Evolutionary conservation across 2,329 filamentous ascomycete genomes (phyloP).

Genomic region (Xylariaceae sp.): DNA sequence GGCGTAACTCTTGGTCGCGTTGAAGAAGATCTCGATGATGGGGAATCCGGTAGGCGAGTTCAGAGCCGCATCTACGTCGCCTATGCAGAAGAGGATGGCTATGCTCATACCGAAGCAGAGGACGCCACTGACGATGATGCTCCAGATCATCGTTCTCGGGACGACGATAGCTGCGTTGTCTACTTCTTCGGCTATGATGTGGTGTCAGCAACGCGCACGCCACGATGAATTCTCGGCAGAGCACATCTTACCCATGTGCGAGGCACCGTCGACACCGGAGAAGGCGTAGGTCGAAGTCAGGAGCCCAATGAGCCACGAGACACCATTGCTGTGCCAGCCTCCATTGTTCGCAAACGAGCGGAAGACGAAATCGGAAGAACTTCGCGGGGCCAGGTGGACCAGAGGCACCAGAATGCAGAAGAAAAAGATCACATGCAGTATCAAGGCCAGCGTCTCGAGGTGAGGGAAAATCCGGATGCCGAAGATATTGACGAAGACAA

Average conservation of each 20-base stretch:
- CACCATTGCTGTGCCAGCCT: constrained; percentile 8
- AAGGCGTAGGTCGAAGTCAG: constrained; percentile 1
- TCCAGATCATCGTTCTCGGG: constrained; percentile 6
- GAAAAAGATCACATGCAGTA: constrained; percentile 37
- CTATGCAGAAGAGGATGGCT: constrained; percentile 8
- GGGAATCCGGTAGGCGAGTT: constrained; percentile 5
- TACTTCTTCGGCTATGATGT: constrained; percentile 10
- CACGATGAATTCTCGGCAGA: neutral
- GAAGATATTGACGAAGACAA: constrained; percentile 47
- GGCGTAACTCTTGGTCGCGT: constrained; percentile 41
- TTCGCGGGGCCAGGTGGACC: constrained; percentile 9
- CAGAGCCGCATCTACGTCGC: constrained; percentile 6
- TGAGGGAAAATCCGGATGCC: constrained; percentile 41
- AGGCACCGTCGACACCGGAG: constrained; percentile 7
- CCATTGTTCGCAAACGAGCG: constrained; percentile 5
- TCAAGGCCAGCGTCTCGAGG: constrained; percentile 46
- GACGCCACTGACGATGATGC: constrained; percentile 5
- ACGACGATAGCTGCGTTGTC: constrained; percentile 8
- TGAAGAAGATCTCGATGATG: constrained; percentile 47
- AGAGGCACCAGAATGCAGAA: constrained; percentile 11
- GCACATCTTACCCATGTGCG: constrained; percentile 25
- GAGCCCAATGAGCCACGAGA: constrained; percentile 5
- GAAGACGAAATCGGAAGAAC: constrained; percentile 11
- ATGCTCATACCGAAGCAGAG: constrained; percentile 9
- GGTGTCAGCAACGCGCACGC: too few relatives aligned